Percentiles rank a stretch among this genome's conserved stretches.
These are phyloP conservation scores for Naganishia antarctica DNA, from an alignment of 768 basidiomycete species.

Conservation along the genomic window DNA sequence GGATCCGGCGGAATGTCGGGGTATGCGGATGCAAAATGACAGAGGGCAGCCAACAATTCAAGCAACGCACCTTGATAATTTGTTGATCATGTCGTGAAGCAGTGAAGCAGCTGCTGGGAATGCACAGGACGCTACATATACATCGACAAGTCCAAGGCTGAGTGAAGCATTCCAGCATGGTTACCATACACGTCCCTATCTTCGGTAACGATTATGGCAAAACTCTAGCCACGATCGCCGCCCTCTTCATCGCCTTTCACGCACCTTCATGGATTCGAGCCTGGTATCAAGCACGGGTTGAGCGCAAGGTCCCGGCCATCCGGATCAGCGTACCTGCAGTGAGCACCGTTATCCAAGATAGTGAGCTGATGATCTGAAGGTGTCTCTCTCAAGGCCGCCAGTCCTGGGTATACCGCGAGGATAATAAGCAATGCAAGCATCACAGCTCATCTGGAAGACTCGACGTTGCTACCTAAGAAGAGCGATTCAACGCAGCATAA, in stretches of 20 bases:
- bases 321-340: not conserved
- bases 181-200: too few species aligned
- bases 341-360: not conserved
- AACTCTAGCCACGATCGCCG: not conserved
- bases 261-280: slow-evolving; percentile 5
- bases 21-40: too few species aligned
- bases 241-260: slow-evolving; percentile 10
- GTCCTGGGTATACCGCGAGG: not conserved
- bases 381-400: not conserved
- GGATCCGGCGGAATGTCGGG: too few species aligned
- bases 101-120: too few species aligned
- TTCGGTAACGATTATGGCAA: slow-evolving; percentile 14
- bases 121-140: too few species aligned
- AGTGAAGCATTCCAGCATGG: too few species aligned
- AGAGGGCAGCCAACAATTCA: too few species aligned
- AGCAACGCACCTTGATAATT: too few species aligned
- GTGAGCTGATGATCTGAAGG: not conserved
- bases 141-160: too few species aligned
- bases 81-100: too few species aligned
- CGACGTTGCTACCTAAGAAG: slow-evolving; percentile 18
- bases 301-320: not conserved
- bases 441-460: slow-evolving; percentile 18
- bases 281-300: not conserved
- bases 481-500: slow-evolving; percentile 40
- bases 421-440: slow-evolving; percentile 7